These are phyloP conservation scores for Fusarium pseudograminearum DNA, from an alignment of 2,329 filamentous ascomycete genomes.

Conservation along the genomic window DNA sequence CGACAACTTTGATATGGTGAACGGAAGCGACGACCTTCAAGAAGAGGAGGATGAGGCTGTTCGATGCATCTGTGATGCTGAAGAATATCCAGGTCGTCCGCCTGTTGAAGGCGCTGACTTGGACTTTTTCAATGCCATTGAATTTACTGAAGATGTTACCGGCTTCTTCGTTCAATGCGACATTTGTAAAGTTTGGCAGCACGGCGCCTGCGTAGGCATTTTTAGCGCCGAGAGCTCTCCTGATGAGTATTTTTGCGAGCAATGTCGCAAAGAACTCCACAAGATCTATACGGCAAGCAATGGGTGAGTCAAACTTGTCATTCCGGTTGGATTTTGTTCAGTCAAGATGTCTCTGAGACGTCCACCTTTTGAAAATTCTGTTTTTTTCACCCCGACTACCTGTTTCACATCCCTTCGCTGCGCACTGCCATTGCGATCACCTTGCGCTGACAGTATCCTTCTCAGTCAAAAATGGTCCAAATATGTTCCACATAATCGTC, in stretches of 20 bases:
- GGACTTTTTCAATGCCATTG: conserved; percentile 69
- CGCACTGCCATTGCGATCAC: not conserved
- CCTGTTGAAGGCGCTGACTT: conserved; percentile 70
- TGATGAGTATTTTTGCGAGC: conserved; percentile 98
- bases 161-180: conserved; percentile 99
- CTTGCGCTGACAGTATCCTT: conserved; percentile 52
- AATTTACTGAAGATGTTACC: conserved; percentile 85
- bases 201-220: conserved; percentile 96
- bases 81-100: conserved; percentile 91
- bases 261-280: conserved; percentile 92
- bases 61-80: conserved; percentile 92
- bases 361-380: not conserved
- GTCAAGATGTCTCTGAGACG: not conserved
- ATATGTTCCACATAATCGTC: conserved; percentile 70
- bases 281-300: conserved; percentile 82
- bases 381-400: not conserved
- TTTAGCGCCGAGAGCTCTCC: conserved; percentile 93
- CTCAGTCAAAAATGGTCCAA: conserved; percentile 74
- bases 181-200: conserved; percentile 97
- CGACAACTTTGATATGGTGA: conserved; percentile 64
- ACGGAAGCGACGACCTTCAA: conserved; percentile 77
- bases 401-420: not conserved
- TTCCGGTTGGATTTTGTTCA: not conserved
- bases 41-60: conserved; percentile 91
- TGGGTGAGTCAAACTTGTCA: conserved; percentile 73